phyloP scores from a whole-genome alignment of 768 basidiomycete genomes.

The Lentinula lateritia region DNA sequence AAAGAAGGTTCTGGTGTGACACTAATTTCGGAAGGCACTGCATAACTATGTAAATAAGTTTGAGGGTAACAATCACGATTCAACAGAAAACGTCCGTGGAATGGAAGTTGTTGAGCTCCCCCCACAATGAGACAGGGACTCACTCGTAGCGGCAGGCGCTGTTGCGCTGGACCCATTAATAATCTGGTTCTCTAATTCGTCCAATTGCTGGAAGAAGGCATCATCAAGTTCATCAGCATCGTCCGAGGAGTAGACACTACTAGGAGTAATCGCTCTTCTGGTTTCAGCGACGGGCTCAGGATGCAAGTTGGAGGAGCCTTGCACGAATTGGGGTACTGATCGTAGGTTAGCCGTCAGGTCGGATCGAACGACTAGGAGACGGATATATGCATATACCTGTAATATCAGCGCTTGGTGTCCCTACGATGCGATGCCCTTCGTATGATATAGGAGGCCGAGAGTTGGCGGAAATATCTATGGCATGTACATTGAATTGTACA shows the following conservation, averaged over 20 bases:
- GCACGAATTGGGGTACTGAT: not conserved
- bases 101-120: too few species aligned
- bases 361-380: not conserved
- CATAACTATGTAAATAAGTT: not conserved
- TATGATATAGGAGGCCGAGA: not conserved
- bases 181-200: not conserved
- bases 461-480: not conserved
- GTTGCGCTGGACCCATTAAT: not conserved
- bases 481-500: not conserved
- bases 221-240: not conserved
- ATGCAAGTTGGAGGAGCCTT: slow-evolving; percentile 9
- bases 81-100: not conserved
- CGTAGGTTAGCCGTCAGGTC: too few species aligned
- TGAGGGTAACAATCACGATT: not conserved
- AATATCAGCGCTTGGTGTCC: not conserved
- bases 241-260: not conserved
- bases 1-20: not conserved
- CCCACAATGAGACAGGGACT: not conserved
- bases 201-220: not conserved
- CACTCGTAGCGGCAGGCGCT: not conserved
- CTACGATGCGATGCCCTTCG: not conserved
- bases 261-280: not conserved
- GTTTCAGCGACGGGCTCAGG: not conserved
- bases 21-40: not conserved
- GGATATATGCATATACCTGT: not conserved